Evolutionary conservation across 345 rosid genomes (phyloP).

Genomic region (Gossypium anomalum): DNA sequence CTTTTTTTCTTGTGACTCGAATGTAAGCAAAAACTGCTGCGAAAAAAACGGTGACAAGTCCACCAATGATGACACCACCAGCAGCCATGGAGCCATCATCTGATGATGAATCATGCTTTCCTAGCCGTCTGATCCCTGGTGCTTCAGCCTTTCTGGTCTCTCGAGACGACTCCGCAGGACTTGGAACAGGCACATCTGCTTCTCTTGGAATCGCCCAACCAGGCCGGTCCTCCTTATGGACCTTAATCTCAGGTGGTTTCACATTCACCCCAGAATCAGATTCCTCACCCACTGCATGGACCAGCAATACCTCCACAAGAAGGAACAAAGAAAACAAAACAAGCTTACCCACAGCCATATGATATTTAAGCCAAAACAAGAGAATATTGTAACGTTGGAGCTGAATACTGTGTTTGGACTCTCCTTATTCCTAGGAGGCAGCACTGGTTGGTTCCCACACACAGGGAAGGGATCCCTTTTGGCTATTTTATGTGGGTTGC

Average conservation of each 20-base stretch:
- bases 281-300: constrained; percentile 28
- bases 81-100: constrained; percentile 47
- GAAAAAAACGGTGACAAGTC: constrained; percentile 53
- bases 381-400: background rate
- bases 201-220: constrained; percentile 7
- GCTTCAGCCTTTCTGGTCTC: constrained; percentile 30
- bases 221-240: constrained; percentile 6
- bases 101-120: constrained; percentile 37
- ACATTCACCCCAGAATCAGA: constrained; percentile 8
- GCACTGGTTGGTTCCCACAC: background rate
- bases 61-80: constrained; percentile 65
- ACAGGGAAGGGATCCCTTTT: background rate
- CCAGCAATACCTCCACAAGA: constrained; percentile 27
- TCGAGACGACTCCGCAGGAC: constrained; percentile 8
- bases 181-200: constrained; percentile 22
- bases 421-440: background rate
- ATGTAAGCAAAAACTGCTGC: constrained; percentile 63
- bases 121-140: constrained; percentile 40
- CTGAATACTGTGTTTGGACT: background rate
- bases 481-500: background rate
- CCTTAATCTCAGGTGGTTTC: constrained; percentile 17
- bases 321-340: constrained; percentile 18
- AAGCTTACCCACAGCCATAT: constrained; percentile 17
- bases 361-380: background rate
- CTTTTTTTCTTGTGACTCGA: constrained; percentile 49